Conservation (phyloP, 2,329 filamentous ascomycete genomes). For the Coniochaeta sp. region DNA sequence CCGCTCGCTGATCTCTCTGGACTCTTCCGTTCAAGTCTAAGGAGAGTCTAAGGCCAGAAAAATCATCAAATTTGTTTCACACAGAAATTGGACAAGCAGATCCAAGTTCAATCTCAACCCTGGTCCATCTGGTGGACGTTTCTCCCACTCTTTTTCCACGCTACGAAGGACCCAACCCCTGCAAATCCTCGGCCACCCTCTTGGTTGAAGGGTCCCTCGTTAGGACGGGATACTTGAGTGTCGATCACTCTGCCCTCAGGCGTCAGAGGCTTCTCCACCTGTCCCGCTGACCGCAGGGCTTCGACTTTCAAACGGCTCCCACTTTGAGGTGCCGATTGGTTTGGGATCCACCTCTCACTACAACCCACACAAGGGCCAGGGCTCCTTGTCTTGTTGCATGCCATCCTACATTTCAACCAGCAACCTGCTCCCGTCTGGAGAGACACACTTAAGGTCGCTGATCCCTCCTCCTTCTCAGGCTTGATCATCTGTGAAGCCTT, state of each 20-base stretch:
- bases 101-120: slow-evolving; percentile 1
- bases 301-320: slow-evolving; percentile 32
- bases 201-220: slow-evolving; percentile 14
- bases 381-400: slow-evolving; percentile 12
- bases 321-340: slow-evolving; percentile 26
- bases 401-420: slow-evolving; percentile 25
- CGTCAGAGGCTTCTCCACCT: slow-evolving; percentile 39
- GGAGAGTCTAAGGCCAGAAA: not conserved
- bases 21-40: slow-evolving; percentile 4
- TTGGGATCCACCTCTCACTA: slow-evolving; percentile 24
- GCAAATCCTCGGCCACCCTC: slow-evolving; percentile 30
- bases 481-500: slow-evolving; percentile 22
- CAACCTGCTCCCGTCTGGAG: slow-evolving; percentile 23
- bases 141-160: not conserved
- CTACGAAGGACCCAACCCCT: slow-evolving; percentile 20
- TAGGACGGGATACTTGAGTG: slow-evolving; percentile 42
- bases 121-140: not conserved
- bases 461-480: slow-evolving; percentile 34
- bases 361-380: slow-evolving; percentile 12
- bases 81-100: not conserved
- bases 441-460: slow-evolving; percentile 53
- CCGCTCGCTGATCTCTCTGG: slow-evolving; percentile 11
- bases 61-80: not conserved
- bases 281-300: slow-evolving; percentile 32
- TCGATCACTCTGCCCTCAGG: slow-evolving; percentile 46